Evolutionary conservation across 208 protist genomes (phyloP).

Genomic region (Novymonas esmeraldas): DNA sequence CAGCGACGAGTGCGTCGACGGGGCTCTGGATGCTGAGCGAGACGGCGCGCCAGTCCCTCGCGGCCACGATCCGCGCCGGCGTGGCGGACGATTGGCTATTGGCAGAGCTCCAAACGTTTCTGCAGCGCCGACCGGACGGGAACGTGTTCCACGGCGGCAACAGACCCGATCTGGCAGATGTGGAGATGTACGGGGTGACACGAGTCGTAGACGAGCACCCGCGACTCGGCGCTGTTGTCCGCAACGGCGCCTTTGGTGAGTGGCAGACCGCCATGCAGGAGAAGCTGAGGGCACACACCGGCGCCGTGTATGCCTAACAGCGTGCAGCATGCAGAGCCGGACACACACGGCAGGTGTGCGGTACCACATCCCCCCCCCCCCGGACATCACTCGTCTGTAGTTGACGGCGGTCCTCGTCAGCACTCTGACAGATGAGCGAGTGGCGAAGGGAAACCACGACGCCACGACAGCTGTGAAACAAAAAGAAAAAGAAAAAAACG

Average conservation of each 20-base stretch:
- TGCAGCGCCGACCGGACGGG: conserved; percentile 24
- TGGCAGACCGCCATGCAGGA: conserved; percentile 67
- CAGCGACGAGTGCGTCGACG: neutral
- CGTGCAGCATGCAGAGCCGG: too few species aligned
- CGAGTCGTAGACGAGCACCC: conserved; percentile 65
- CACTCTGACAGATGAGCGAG: too few species aligned
- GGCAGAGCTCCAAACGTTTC: conserved; percentile 53
- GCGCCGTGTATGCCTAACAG: conserved; percentile 29
- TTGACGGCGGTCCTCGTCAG: too few species aligned
- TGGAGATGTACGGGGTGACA: conserved; percentile 84
- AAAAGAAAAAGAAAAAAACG: too few species aligned
- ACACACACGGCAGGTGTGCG: too few species aligned
- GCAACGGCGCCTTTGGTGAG: conserved; percentile 49
- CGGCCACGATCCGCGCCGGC: conserved; percentile 15
- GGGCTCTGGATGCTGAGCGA: conserved; percentile 28
- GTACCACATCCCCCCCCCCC: too few species aligned
- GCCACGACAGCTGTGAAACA: too few species aligned
- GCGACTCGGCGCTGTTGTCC: conserved; percentile 38
- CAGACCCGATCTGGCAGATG: conserved; percentile 69
- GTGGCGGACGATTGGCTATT: conserved; percentile 45
- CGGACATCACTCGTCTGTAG: too few species aligned
- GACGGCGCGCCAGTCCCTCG: conserved; percentile 3
- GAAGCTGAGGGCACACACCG: conserved; percentile 30
- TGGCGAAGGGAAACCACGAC: too few species aligned
- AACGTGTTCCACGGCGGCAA: conserved; percentile 70